phyloP scores from a whole-genome alignment of 2,329 filamentous ascomycete species.

The Mollisiaceae sp. region DNA sequence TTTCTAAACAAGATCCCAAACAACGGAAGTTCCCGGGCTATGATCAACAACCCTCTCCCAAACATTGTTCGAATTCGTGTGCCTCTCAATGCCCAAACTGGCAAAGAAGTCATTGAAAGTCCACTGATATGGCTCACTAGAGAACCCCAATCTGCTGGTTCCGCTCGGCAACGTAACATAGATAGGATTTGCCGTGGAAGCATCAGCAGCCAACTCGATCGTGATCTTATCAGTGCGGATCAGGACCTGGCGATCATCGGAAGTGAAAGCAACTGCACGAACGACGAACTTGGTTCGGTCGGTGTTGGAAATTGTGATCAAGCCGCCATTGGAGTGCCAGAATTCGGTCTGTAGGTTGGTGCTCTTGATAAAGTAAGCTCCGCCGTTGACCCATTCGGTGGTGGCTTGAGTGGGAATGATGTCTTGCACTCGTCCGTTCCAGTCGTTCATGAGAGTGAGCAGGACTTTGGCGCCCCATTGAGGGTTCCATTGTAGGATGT shows the following conservation, averaged over 20 bases:
- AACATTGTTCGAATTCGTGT: not conserved
- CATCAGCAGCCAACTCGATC: constrained; percentile 12
- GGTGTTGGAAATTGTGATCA: constrained; percentile 6
- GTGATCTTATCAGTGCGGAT: constrained; percentile 14
- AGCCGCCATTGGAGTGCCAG: constrained; percentile 4
- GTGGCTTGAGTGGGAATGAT: constrained; percentile 14
- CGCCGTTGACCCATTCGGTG: constrained; percentile 19
- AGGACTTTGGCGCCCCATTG: constrained; percentile 11
- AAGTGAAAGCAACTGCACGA: constrained; percentile 1
- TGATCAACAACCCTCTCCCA: constrained; percentile 7
- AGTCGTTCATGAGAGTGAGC: constrained; percentile 15
- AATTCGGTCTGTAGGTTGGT: constrained; percentile 11
- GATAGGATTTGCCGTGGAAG: not conserved
- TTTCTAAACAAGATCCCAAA: constrained; percentile 17
- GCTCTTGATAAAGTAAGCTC: constrained; percentile 18
- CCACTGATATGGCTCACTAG: constrained; percentile 4
- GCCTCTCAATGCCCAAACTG: constrained; percentile 5
- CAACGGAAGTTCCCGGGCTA: constrained; percentile 14
- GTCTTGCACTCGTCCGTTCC: constrained; percentile 4
- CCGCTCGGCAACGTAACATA: constrained; percentile 4
- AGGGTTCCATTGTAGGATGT: constrained; percentile 13
- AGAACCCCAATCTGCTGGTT: constrained; percentile 1
- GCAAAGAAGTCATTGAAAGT: constrained; percentile 21
- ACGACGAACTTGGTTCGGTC: constrained; percentile 18
- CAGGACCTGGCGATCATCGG: constrained; percentile 9